These are phyloP conservation scores for Chlamydomonas sp. DNA, from an alignment of 139 green algal genomes.

Conservation along the genomic window DNA sequence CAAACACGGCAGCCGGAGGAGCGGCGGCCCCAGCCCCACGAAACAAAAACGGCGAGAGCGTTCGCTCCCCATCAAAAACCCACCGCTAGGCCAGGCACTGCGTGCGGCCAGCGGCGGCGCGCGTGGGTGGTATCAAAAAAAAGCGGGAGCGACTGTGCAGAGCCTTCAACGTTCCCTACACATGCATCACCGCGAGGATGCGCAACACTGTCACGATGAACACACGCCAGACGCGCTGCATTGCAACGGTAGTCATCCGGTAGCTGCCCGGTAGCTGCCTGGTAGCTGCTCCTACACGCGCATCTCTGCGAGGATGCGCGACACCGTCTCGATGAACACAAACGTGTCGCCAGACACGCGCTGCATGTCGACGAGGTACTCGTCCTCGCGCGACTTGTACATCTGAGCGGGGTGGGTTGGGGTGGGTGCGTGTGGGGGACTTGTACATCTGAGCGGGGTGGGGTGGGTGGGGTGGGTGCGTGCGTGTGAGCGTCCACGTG, in stretches of 20 bases:
- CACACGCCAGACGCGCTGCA: slow-evolving; percentile 72
- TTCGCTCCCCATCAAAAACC: too few relatives aligned
- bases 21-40: not conserved
- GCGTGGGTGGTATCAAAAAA: not conserved
- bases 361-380: slow-evolving; percentile 92
- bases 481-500: not conserved
- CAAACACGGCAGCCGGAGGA: too few relatives aligned
- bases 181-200: slow-evolving; percentile 55
- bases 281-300: slow-evolving; percentile 21
- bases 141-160: not conserved
- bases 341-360: slow-evolving; percentile 69
- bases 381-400: slow-evolving; percentile 89
- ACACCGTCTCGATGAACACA: slow-evolving; percentile 78
- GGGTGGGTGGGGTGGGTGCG: not conserved
- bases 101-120: not conserved
- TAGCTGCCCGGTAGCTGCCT: not conserved
- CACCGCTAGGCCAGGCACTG: too few relatives aligned
- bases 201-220: slow-evolving; percentile 74
- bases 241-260: slow-evolving; percentile 63
- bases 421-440: not conserved
- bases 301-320: slow-evolving; percentile 56
- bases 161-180: slow-evolving; percentile 10
- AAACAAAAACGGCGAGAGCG: not conserved
- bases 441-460: not conserved
- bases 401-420: slow-evolving; percentile 52